Conservation (phyloP, 345 rosid genomes). For the Eucalyptus marginata region DNA sequence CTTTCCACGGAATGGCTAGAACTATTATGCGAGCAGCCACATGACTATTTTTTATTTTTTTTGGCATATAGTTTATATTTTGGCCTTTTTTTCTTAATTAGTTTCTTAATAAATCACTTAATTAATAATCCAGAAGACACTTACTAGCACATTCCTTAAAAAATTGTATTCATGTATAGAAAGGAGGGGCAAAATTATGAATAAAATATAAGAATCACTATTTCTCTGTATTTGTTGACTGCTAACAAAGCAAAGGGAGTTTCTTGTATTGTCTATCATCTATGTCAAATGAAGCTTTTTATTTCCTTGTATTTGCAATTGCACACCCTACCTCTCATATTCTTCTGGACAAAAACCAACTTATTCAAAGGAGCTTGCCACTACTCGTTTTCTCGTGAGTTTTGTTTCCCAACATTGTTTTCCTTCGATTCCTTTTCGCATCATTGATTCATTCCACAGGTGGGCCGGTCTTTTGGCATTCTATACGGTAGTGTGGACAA, state of each 20-base stretch:
- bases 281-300: neutral
- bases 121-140: neutral
- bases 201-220: fast-evolving
- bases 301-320: neutral
- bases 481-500: neutral
- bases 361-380: neutral
- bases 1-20: neutral
- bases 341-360: neutral
- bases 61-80: neutral
- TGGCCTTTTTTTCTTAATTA: neutral
- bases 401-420: neutral
- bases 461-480: no score
- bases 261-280: neutral
- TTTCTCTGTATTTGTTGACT: neutral
- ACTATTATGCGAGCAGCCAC: neutral
- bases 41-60: neutral
- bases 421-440: no score
- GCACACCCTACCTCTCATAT: neutral
- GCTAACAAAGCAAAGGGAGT: neutral
- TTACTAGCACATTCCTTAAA: neutral
- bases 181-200: neutral
- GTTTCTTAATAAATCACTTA: neutral
- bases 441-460: neutral
- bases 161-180: neutral
- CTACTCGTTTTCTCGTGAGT: neutral